Percentiles rank a stretch among this genome's conserved stretches.
Conservation (phyloP, 345 rosid species). For the Mercurialis annua region DNA sequence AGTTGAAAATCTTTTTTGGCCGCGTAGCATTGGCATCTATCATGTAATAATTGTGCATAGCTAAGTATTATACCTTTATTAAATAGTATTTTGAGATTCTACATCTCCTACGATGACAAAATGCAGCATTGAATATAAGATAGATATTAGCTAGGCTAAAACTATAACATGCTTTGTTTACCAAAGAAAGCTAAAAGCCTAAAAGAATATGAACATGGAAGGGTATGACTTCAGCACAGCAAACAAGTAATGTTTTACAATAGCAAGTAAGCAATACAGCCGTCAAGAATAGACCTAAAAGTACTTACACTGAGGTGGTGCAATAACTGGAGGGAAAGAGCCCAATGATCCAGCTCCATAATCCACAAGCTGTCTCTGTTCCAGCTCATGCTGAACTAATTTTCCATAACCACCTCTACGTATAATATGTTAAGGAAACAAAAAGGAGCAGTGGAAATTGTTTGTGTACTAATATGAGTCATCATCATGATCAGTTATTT, state of each 20-base stretch:
- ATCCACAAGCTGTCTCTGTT: slow-evolving; percentile 92
- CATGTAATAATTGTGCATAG: neutral
- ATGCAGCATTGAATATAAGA: neutral
- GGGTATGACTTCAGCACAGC: slow-evolving; percentile 6
- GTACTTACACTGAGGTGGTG: slow-evolving; percentile 73
- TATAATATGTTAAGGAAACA: slow-evolving; percentile 44
- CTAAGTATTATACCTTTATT: neutral
- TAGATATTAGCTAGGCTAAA: neutral
- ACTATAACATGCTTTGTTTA: neutral
- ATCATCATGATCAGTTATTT: neutral
- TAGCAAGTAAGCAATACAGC: neutral
- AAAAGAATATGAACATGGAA: neutral
- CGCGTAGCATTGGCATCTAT: neutral
- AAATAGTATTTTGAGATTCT: neutral
- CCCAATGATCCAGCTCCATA: slow-evolving; percentile 90
- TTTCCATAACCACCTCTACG: slow-evolving; percentile 99
- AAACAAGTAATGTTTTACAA: neutral
- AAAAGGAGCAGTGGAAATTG: neutral
- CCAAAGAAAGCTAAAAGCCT: slow-evolving; percentile 1
- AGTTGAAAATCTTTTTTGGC: neutral
- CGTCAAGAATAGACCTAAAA: slow-evolving; percentile 10
- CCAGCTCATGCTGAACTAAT: slow-evolving; percentile 83
- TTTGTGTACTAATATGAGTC: neutral
- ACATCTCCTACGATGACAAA: neutral
- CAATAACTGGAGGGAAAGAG: slow-evolving; percentile 59